Percentiles rank a stretch among this genome's conserved stretches.
Evolutionary conservation across 208 protist species (phyloP).

Genomic region (Trichomonas vaginalis): DNA sequence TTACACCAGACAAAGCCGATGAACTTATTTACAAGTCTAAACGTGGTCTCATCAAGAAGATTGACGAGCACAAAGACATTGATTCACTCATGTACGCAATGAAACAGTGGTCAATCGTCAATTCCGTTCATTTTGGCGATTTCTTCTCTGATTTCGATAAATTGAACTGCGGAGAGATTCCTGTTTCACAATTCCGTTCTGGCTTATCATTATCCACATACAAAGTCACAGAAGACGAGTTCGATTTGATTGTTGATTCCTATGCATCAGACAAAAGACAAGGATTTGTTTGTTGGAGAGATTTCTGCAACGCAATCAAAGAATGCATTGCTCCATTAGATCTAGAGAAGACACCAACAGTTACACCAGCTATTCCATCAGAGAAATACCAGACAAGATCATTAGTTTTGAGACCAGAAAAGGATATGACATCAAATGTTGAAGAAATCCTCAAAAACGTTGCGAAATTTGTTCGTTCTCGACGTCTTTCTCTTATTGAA

Average conservation of each 20-base stretch:
- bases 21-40: not conserved
- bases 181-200: not conserved
- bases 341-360: not conserved
- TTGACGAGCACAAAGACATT: not conserved
- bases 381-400: not conserved
- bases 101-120: not conserved
- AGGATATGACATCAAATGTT: not conserved
- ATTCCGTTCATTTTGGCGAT: not conserved
- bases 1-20: not conserved
- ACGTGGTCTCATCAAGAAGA: not conserved
- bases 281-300: not conserved
- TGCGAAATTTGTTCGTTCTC: not conserved
- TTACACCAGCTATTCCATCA: not conserved
- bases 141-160: not conserved
- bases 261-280: not conserved
- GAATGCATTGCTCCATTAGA: not conserved
- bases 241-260: not conserved
- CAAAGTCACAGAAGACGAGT: not conserved
- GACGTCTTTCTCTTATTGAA: not conserved
- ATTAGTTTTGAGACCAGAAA: not conserved
- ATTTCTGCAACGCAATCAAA: not conserved
- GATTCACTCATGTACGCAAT: not conserved
- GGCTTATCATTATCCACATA: not conserved
- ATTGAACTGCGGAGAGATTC: not conserved
- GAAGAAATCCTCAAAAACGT: not conserved